Conservation (phyloP, 768 basidiomycete genomes). For the Clavaria fumosa region DNA sequence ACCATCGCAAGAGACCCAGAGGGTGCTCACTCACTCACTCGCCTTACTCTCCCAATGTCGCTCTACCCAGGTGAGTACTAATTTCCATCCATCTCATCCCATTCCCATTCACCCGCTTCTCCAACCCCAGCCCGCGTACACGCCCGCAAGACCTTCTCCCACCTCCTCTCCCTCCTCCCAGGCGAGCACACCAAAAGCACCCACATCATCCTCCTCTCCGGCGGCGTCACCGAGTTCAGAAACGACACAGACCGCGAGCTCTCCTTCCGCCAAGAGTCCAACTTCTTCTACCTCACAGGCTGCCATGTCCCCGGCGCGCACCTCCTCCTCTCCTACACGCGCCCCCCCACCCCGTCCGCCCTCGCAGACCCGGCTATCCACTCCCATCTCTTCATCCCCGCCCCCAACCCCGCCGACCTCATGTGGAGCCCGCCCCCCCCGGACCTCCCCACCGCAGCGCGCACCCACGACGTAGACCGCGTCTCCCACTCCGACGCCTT, state of each 20-base stretch:
- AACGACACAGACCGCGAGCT: conserved; percentile 62
- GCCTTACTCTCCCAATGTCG: too few species aligned
- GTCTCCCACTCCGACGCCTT: conserved; percentile 27
- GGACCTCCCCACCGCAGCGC: conserved; percentile 27
- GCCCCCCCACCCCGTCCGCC: conserved; percentile 18
- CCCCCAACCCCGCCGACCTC: conserved; percentile 36
- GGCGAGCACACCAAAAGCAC: too few species aligned
- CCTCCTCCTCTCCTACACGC: conserved; percentile 30
- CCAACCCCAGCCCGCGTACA: too few species aligned
- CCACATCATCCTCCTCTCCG: conserved; percentile 40
- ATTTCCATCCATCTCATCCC: too few species aligned
- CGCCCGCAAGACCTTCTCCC: too few species aligned
- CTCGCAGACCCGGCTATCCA: too few species aligned
- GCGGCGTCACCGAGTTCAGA: conserved; percentile 32
- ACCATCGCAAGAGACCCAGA: too few species aligned
- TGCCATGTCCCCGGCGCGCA: conserved; percentile 45
- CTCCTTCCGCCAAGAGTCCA: conserved; percentile 38
- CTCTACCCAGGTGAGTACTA: too few species aligned
- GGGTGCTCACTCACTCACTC: too few species aligned
- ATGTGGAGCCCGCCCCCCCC: conserved; percentile 62
- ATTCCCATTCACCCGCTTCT: too few species aligned
- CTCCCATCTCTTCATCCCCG: conserved; percentile 48
- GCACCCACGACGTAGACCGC: conserved; percentile 32
- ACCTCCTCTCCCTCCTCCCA: too few species aligned
- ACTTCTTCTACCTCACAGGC: conserved; percentile 61